Base-by-base conservation (phyloP, 805 yeast genomes). In the Yarrowia sp. region DNA sequence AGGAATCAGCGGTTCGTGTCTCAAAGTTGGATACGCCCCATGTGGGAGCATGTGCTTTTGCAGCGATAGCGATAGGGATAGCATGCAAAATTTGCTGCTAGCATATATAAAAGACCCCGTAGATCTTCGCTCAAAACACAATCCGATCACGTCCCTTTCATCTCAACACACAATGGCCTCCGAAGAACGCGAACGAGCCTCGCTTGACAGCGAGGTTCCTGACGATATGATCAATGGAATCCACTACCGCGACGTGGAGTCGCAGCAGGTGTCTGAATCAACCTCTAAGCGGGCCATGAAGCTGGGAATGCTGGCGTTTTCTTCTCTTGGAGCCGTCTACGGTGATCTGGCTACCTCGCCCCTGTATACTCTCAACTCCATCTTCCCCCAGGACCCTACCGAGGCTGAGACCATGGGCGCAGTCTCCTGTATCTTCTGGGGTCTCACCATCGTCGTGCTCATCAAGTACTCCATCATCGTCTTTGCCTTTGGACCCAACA, bases 291-390 rank as follows among this genome's bases (percentile, higher is more conserved):
- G 55, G 3, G 55, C 55, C 27, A 31, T 47, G 38, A 47, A 47
- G 29, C 27, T 47, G 5, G 55, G 55, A 47, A 51, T 51, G 65
- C 65, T 78, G 32, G 73, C 78, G 1, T 79, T 77, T 65, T 71
- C 77, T n/a, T 78, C 83, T 4, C 72, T 84, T 38, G 88, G 88
- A 21, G 83, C 84, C n/a, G 81, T 83, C 39, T 84, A 83, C 68
- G 86, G 88, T 56, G 59, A 51, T 16, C 33, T 51, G 32, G 59
- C 59, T 10, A 51, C 59, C 33, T 51, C 59, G 13, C 59, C 59
- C 3, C 33, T 51, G 13, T 51, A 51, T 35, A 51, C 59, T 12
- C 59, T 51, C 33, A 51, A 51, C 44, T 51, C 59, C 44, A 51
- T 51, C 16, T 51, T 51, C 25, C 59, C 59, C 24, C 7, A 51